Base-by-base conservation (phyloP, 2,329 filamentous ascomycete genomes). In the Cytospora piceae region DNA sequence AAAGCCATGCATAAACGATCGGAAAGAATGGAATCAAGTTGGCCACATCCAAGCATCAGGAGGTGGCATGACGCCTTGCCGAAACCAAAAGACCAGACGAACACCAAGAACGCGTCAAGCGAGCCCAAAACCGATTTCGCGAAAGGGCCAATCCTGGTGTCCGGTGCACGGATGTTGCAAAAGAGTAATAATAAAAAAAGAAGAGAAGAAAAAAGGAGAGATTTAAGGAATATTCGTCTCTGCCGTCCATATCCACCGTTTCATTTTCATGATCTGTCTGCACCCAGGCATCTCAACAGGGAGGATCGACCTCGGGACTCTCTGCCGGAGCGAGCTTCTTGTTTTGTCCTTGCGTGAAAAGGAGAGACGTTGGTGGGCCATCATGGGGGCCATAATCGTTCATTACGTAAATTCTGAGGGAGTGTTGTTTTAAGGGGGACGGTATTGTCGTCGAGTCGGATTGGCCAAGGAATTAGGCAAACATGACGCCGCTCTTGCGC, bases 401-500 rank as follows among this genome's bases (percentile, higher is more conserved):
- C 52, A 67, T 62, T 67, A 64, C 64, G 54, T 64, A 65, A 64
- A 34, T 39, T 53, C 31, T 31, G 49, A 37, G 54, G 29, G 39
- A 56, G 52, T 42, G 55, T 53, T 37, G 52, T 60, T 60, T 46
- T 56, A 62, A 62, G 55, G 49, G 27, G 51, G 59, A 63, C 31
- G 54, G 29, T 15, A 31, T 12, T 29, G 11, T 34, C 17, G 22
- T 57, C 53, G 3, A 37, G 46, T 52, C 54, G 15, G 27, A 17
- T 57, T 52, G 29, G 34, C 3, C 32, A 9, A 20, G 11, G 9
- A 20, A 34, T 63, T 58, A 68, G 46, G 65, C 63, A 42, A 68
- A n/a, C 12, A 58, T 60, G 69, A 73, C 57, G 70, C 77, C 74
- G 78, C 86, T 90, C 84, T 93, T 96, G 78, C 93, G 91, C 87